phyloP scores from a whole-genome alignment of 140 eudicot genomes.

The Oenanthe javanica region DNA sequence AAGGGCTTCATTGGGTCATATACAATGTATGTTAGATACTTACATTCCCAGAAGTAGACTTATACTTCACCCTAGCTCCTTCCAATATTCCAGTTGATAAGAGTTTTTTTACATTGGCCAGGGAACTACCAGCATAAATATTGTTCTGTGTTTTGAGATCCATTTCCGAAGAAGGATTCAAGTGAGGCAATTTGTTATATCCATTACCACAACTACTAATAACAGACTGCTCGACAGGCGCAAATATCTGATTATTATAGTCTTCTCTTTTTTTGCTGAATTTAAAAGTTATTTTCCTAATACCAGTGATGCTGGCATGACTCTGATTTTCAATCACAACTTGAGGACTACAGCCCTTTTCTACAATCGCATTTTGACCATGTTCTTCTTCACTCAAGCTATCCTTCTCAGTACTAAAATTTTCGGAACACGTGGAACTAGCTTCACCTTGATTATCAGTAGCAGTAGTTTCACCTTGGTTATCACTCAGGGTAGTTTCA shows the following conservation, averaged over 20 bases:
- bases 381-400: slow-evolving; percentile 57
- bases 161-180: slow-evolving; percentile 18
- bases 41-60: slow-evolving; percentile 47
- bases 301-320: slow-evolving; percentile 60
- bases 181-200: slow-evolving; percentile 26
- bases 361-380: slow-evolving; percentile 19
- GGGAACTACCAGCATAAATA: slow-evolving; percentile 46
- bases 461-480: slow-evolving; percentile 2
- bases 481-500: neutral
- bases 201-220: slow-evolving; percentile 16
- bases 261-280: slow-evolving; percentile 75
- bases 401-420: slow-evolving; percentile 42
- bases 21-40: neutral
- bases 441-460: slow-evolving; percentile 47
- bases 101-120: slow-evolving; percentile 76
- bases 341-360: slow-evolving; percentile 36
- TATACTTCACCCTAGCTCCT: slow-evolving; percentile 85
- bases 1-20: neutral
- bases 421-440: slow-evolving; percentile 46
- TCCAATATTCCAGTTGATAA: slow-evolving; percentile 79
- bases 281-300: slow-evolving; percentile 84
- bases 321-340: slow-evolving; percentile 81
- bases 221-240: slow-evolving; percentile 22
- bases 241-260: slow-evolving; percentile 19
- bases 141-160: slow-evolving; percentile 56